These are phyloP conservation scores for Fimicolochytrium jonesii DNA, from an alignment of 192 early-diverging fungal genomes.

Conservation along the genomic window DNA sequence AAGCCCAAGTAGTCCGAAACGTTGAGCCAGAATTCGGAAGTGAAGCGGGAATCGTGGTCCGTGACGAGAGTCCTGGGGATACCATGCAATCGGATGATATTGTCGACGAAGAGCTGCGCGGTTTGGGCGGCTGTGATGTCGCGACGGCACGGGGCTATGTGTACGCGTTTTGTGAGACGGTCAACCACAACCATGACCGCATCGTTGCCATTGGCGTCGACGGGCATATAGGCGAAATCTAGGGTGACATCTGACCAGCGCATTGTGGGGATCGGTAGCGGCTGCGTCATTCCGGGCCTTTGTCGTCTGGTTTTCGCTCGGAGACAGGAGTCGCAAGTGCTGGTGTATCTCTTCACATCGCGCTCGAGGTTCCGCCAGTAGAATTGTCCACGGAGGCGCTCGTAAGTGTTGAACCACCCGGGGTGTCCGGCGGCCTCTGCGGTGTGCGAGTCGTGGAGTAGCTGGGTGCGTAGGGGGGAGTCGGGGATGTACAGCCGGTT, in stretches of 20 bases:
- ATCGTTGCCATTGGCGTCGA: too few species aligned
- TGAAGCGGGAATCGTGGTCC: neutral
- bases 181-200: too few species aligned
- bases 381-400: neutral
- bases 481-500: too few species aligned
- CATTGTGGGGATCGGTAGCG: neutral
- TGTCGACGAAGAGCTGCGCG: neutral
- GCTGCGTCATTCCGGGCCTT: neutral
- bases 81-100: neutral
- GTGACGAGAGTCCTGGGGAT: neutral
- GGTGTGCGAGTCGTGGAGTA: too few species aligned
- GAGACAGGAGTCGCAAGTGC: neutral
- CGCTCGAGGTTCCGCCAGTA: neutral
- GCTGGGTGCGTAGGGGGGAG: too few species aligned
- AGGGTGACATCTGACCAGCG: neutral
- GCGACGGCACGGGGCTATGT: too few species aligned
- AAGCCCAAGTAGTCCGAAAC: neutral
- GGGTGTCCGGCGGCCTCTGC: neutral
- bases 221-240: neutral
- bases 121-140: too few species aligned
- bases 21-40: neutral
- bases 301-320: neutral
- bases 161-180: too few species aligned
- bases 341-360: neutral
- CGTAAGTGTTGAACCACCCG: neutral